Conservation (phyloP, 345 rosid genomes). For the Heritiera littoralis region DNA sequence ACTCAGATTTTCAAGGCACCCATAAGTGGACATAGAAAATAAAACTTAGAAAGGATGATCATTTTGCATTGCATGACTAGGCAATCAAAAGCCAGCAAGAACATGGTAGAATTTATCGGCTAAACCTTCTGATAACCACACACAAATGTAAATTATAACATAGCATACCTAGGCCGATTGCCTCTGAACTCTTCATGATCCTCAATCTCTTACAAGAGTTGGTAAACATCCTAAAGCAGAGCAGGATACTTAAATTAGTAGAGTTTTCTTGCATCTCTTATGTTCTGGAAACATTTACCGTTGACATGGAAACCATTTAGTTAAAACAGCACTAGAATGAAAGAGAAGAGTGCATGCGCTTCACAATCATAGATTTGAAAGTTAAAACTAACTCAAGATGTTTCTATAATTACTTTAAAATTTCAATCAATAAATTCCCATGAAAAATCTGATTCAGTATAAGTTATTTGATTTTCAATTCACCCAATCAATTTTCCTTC, state of each 20-base stretch:
- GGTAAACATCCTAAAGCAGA: constrained; percentile 62
- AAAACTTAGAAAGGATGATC: background rate
- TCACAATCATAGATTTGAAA: background rate
- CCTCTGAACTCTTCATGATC: constrained; percentile 75
- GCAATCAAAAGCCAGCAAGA: background rate
- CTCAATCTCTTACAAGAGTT: constrained; percentile 61
- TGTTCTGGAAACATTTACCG: background rate
- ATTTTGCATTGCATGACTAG: background rate
- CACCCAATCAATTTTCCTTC: background rate
- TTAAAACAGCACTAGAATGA: background rate
- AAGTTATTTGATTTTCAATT: background rate
- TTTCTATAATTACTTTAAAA: background rate
- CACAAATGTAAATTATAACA: background rate
- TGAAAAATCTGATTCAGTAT: background rate
- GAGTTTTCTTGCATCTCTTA: background rate
- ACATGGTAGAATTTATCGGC: background rate
- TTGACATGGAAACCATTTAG: background rate
- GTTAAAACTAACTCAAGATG: background rate
- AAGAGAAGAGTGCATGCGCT: background rate
- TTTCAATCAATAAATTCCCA: too few species aligned
- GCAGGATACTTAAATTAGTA: background rate
- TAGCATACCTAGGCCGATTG: constrained; percentile 58
- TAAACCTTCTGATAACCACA: background rate
- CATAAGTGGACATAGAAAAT: background rate
- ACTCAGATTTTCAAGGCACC: background rate